Evolutionary conservation across 768 basidiomycete genomes (phyloP), one percentile per base, ranked within the genome.

Genomic region (Chalciporus chontae): DNA sequence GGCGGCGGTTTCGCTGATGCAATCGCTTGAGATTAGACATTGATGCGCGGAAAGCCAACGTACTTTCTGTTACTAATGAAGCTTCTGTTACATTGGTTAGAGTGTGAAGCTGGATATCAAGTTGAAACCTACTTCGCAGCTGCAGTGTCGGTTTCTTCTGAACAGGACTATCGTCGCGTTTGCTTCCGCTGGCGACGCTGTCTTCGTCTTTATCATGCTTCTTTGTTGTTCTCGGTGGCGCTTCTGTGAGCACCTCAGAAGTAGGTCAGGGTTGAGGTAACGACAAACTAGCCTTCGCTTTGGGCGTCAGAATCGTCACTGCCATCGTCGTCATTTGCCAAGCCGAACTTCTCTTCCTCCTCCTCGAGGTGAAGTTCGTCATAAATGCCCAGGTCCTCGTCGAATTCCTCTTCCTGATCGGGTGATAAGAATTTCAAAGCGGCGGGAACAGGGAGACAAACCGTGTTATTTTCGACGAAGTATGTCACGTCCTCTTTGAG

Each of bases 291-390:
- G 83, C 89, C 85, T 78, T 91, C 90, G 55, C 87, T 85, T 43
- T 73, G 74, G 57, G 77, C 71, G 66, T 93, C 78, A 27, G 86
- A 90, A 34, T 85, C 87, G 53, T 92, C 89, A 47, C 80, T 86
- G 14, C 5, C 57, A 9, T 88, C 85, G 26, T 92, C 83, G 45
- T 84, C 83, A 51, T 68, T 74, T 47, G 79, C 80, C 38, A 90
- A 74, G 48, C 90, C 88, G 63, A 94, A 93, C 64, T 90, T 87
- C 73, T 93, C 93, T 64, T 98, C 95, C 67, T 96, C 93, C 63
- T 96, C 95, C 59, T 96, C 90, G 40, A 99, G 85, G 61, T 90
- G 90, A 53, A 99, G 90, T 14, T 98, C 96, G 59, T 98, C 96
- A 62, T 99, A 99, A 44, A 99, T 89, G 41, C 91, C 94, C 66